Conservation (phyloP, 768 basidiomycete genomes). For the Mycena sanguinolenta region DNA sequence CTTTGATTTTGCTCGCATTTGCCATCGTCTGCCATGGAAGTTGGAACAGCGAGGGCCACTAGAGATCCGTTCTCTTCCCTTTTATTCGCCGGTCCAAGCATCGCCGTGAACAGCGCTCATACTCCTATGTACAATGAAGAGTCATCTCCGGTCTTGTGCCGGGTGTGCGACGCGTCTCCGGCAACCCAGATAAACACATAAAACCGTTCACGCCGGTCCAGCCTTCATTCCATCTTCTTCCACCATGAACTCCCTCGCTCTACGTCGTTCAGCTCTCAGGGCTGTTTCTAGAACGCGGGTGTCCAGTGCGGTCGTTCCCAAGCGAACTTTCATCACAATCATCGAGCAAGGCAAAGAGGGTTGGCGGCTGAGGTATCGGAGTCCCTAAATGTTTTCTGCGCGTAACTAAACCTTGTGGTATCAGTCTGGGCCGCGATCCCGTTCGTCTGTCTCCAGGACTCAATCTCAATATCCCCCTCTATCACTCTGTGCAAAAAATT, state of each 20-base stretch:
- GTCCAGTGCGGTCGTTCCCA: conserved; percentile 7
- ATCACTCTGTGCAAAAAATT: conserved; percentile 59
- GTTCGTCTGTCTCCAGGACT: conserved; percentile 60
- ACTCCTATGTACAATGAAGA: no score
- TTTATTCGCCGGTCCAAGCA: no score
- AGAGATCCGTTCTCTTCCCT: no score
- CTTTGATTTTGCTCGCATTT: no score
- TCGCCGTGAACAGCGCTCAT: no score
- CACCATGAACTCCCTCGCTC: conserved; percentile 29
- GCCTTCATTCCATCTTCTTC: not conserved
- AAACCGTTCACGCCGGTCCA: not conserved
- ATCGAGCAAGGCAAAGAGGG: conserved; percentile 67
- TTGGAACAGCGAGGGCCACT: no score
- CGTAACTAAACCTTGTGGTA: not conserved
- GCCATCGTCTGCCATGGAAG: no score
- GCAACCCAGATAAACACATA: conserved; percentile 1
- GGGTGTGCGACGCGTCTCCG: conserved; percentile 28
- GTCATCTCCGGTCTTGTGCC: not conserved
- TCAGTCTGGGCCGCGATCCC: conserved; percentile 60
- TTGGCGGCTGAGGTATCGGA: conserved; percentile 59
- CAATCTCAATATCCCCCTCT: conserved; percentile 59
- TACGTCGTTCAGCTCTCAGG: conserved; percentile 32
- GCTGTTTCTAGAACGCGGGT: conserved; percentile 22
- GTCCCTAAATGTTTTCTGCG: not conserved
- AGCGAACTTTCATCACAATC: conserved; percentile 59